phyloP scores from a whole-genome alignment of 1,139 yeast species.

The Saccharomycopsis hybrid region DNA sequence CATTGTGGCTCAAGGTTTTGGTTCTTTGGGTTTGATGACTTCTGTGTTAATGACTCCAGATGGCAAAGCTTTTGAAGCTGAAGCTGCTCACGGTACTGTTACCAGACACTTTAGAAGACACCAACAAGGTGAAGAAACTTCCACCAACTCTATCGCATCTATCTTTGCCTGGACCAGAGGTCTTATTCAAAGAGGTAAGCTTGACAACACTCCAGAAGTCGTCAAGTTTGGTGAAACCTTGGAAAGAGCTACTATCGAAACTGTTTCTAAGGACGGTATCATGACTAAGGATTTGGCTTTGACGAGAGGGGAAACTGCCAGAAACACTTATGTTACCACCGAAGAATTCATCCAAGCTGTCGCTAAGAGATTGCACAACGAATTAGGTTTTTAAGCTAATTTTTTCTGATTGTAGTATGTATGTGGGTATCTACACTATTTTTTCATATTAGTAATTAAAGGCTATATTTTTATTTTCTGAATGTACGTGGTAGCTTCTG shows the following conservation, averaged over 20 bases:
- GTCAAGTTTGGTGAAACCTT: slow-evolving; percentile 68
- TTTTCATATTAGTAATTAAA: too few relatives aligned
- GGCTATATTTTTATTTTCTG: too few relatives aligned
- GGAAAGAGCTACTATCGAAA: slow-evolving; percentile 79
- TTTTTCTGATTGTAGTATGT: too few relatives aligned
- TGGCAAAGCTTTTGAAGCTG: slow-evolving; percentile 92
- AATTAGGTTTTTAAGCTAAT: slow-evolving; percentile 15
- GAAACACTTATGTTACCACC: slow-evolving; percentile 77
- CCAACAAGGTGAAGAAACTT: slow-evolving; percentile 93
- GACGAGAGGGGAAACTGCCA: slow-evolving; percentile 77
- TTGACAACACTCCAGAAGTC: slow-evolving; percentile 82
- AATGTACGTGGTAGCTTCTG: too few relatives aligned
- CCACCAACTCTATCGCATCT: slow-evolving; percentile 98
- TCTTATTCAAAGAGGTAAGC: slow-evolving; percentile 79
- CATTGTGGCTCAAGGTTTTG: slow-evolving; percentile 96
- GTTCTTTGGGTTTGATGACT: slow-evolving; percentile 94
- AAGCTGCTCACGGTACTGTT: slow-evolving; percentile 97
- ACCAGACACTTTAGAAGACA: slow-evolving; percentile 94
- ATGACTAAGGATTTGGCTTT: slow-evolving; percentile 96
- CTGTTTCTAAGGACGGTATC: slow-evolving; percentile 76
- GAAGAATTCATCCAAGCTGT: slow-evolving; percentile 89
- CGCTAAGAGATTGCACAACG: slow-evolving; percentile 29
- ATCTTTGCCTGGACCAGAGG: slow-evolving; percentile 97
- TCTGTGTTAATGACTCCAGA: slow-evolving; percentile 91
- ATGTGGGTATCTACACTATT: too few relatives aligned